These are phyloP conservation scores for Metschnikowia koreensis DNA, from an alignment of 805 yeast genomes.

Conservation along the genomic window DNA sequence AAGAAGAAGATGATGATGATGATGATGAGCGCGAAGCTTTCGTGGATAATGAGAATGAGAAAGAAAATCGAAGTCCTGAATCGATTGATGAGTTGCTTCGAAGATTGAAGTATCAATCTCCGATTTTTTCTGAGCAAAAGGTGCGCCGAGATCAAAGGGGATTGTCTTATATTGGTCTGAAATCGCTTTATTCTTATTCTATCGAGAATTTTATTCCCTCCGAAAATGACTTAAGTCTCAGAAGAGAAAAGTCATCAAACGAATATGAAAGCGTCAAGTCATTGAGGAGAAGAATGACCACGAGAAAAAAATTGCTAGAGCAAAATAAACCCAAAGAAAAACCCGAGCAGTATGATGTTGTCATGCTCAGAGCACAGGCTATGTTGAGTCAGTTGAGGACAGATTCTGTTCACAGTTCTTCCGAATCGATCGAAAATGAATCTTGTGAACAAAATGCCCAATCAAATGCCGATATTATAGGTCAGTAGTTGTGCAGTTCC, in stretches of 20 bases:
- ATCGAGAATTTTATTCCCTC: slow-evolving; percentile 4
- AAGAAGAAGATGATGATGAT: slow-evolving; percentile 12
- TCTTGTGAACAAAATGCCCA: background rate
- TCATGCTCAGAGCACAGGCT: slow-evolving; percentile 39
- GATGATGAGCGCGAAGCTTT: slow-evolving; percentile 19
- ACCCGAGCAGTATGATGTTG: slow-evolving; percentile 13
- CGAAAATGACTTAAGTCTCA: slow-evolving; percentile 1
- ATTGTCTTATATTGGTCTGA: slow-evolving; percentile 4
- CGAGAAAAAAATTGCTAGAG: slow-evolving; percentile 28
- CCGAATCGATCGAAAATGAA: background rate
- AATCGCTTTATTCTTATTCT: slow-evolving; percentile 3
- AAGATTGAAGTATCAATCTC: slow-evolving; percentile 12
- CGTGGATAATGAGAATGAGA: slow-evolving; percentile 13
- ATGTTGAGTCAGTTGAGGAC: slow-evolving; percentile 37
- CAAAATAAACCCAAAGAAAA: slow-evolving; percentile 10
- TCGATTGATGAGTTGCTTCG: slow-evolving; percentile 20
- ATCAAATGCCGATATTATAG: too few relatives aligned
- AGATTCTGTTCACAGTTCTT: background rate
- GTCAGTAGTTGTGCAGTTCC: background rate
- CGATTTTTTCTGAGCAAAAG: slow-evolving; percentile 1
- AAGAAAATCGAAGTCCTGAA: slow-evolving; percentile 9
- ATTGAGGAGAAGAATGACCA: slow-evolving; percentile 38
- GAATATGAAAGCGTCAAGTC: slow-evolving; percentile 39
- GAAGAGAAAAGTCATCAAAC: slow-evolving; percentile 7
- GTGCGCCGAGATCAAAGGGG: slow-evolving; percentile 5